Conservation (phyloP, 2,329 filamentous ascomycete genomes). For the Sarocladium strictum region DNA sequence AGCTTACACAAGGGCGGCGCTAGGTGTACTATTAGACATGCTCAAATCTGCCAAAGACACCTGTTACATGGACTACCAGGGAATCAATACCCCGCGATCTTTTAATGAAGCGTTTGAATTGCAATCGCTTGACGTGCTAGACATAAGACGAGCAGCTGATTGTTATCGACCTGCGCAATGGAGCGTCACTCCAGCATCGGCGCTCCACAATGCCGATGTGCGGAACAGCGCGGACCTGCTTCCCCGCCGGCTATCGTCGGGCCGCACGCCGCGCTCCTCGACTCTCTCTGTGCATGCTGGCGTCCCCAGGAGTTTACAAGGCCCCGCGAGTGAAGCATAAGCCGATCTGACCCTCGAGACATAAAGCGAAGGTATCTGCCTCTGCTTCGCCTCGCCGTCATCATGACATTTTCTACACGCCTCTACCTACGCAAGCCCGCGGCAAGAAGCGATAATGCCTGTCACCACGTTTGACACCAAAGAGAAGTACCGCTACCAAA, state of each 20-base stretch:
- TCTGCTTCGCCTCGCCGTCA: background rate
- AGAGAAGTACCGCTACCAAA: constrained; percentile 67
- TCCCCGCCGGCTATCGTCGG: constrained; percentile 1
- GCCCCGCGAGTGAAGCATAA: background rate
- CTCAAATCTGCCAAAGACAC: background rate
- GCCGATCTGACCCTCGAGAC: constrained; percentile 16
- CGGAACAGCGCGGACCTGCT: background rate
- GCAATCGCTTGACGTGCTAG: no score
- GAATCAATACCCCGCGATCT: no score
- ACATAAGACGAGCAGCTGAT: no score
- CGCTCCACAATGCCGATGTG: background rate
- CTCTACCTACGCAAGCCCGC: background rate
- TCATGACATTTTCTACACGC: background rate
- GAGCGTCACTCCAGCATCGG: no score
- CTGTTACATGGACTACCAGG: no score
- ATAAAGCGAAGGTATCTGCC: background rate
- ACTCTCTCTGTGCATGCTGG: no score
- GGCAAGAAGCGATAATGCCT: constrained; percentile 34
- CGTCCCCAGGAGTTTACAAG: no score
- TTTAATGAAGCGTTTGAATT: no score
- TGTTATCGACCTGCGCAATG: no score
- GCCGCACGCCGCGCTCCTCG: background rate
- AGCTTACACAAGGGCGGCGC: background rate
- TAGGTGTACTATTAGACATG: constrained; percentile 2
- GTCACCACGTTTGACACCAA: constrained; percentile 40